These are phyloP conservation scores for Nannochloropsis gaditana DNA, from an alignment of 108 stramenopile genomes.

Conservation along the genomic window DNA sequence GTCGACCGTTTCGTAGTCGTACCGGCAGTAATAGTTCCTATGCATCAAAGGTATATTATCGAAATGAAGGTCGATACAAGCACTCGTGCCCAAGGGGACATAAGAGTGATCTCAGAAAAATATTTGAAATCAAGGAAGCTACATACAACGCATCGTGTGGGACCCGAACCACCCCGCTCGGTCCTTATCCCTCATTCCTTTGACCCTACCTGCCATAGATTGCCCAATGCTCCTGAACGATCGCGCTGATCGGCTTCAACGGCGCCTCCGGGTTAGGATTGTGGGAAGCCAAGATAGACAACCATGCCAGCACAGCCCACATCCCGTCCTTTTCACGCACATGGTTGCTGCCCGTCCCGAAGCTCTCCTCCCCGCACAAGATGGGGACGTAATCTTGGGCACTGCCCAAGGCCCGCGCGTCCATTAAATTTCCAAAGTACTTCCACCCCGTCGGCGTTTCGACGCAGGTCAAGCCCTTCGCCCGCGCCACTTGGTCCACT, in stretches of 20 bases:
- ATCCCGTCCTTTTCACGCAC: conserved; percentile 49
- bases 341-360: conserved; percentile 48
- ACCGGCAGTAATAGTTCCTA: conserved; percentile 16
- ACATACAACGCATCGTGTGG: neutral
- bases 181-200: neutral
- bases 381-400: conserved; percentile 35
- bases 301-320: conserved; percentile 53
- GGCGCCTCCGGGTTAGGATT: conserved; percentile 26
- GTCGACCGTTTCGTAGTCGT: conserved; percentile 45
- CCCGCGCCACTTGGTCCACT: conserved; percentile 38
- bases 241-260: conserved; percentile 37
- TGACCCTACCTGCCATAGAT: conserved; percentile 32
- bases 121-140: no score
- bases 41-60: neutral
- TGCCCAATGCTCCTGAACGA: conserved; percentile 43
- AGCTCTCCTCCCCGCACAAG: conserved; percentile 51
- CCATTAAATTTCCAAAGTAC: conserved; percentile 54
- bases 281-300: conserved; percentile 32
- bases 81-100: no score
- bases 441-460: conserved; percentile 52
- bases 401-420: conserved; percentile 32
- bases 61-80: no score
- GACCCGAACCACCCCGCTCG: neutral
- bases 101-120: no score
- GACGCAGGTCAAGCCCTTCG: conserved; percentile 35